A percentile compares a stretch with the other conserved stretches of the same genome.
Conservation (phyloP, 129 eudicot species). For the Escallonia herrerae region DNA sequence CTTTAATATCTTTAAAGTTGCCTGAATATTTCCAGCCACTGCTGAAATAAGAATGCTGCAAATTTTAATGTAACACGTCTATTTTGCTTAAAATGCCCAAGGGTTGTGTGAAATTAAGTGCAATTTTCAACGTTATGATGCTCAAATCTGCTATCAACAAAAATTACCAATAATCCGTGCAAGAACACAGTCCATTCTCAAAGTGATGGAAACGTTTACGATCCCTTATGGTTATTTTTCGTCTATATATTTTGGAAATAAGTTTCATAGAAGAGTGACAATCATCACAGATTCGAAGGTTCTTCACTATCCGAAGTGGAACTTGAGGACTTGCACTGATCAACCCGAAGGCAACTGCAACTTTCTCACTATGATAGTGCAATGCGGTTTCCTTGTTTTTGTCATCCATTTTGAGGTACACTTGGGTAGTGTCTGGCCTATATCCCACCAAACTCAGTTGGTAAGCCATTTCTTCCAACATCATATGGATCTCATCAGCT, state of each 20-base stretch:
- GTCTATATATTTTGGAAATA: constrained; percentile 28
- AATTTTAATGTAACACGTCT: too few relatives aligned
- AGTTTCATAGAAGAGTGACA: constrained; percentile 47
- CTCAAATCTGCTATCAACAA: not conserved
- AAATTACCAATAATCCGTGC: constrained; percentile 50
- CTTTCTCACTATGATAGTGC: constrained; percentile 49
- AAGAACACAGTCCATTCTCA: constrained; percentile 48
- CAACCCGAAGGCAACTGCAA: constrained; percentile 53
- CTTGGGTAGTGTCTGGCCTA: constrained; percentile 39
- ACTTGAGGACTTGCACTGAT: constrained; percentile 32
- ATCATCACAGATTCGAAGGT: constrained; percentile 44
- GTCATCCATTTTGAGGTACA: constrained; percentile 34
- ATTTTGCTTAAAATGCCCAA: too few relatives aligned
- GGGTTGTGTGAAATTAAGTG: too few relatives aligned
- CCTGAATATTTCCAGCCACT: too few relatives aligned
- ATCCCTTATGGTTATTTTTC: constrained; percentile 40
- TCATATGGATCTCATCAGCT: constrained; percentile 31
- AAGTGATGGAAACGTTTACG: constrained; percentile 56
- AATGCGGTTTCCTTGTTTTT: constrained; percentile 27
- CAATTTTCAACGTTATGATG: too few relatives aligned
- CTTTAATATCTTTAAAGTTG: too few relatives aligned
- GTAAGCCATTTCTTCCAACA: constrained; percentile 38
- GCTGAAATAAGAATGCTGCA: too few relatives aligned
- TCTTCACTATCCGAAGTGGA: constrained; percentile 38
- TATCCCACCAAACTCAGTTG: constrained; percentile 28